These are phyloP conservation scores for Epithele typhae DNA, from an alignment of 768 basidiomycete genomes.

Conservation along the genomic window DNA sequence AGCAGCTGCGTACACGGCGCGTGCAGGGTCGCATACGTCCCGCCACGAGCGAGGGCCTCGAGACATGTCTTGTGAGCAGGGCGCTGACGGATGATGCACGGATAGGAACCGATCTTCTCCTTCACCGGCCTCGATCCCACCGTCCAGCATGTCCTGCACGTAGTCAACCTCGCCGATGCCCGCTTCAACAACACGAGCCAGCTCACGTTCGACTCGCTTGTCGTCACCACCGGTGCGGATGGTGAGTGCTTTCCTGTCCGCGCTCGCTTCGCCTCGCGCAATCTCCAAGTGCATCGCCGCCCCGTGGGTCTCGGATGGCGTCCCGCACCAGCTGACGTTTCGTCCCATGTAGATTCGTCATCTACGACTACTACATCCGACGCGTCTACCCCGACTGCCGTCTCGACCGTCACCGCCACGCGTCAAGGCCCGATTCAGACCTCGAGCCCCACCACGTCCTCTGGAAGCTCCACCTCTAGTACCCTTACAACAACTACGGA, in stretches of 20 bases:
- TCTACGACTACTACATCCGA: background rate
- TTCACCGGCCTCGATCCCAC: constrained; percentile 23
- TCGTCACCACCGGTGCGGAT: constrained; percentile 6
- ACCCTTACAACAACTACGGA: background rate
- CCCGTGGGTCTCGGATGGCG: too few species aligned
- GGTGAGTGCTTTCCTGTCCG: background rate
- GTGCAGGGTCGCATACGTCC: too few species aligned
- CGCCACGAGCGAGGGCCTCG: too few species aligned
- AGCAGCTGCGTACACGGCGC: too few species aligned
- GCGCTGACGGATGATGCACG: too few species aligned
- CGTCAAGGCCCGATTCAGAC: background rate
- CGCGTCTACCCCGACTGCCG: too few species aligned
- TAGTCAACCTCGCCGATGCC: constrained; percentile 23
- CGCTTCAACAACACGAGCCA: constrained; percentile 16
- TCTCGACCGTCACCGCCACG: too few species aligned
- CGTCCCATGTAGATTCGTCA: too few species aligned
- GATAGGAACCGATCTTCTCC: constrained; percentile 26
- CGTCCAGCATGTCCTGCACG: constrained; percentile 20
- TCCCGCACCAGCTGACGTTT: too few species aligned
- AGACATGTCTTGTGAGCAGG: background rate
- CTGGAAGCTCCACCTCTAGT: background rate
- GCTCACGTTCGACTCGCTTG: constrained; percentile 24
- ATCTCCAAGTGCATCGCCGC: too few species aligned
- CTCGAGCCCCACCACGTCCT: background rate
- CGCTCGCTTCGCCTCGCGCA: background rate